These are phyloP conservation scores for Arthrobotrys sinensis DNA, from an alignment of 2,329 filamentous ascomycete genomes.

Conservation along the genomic window DNA sequence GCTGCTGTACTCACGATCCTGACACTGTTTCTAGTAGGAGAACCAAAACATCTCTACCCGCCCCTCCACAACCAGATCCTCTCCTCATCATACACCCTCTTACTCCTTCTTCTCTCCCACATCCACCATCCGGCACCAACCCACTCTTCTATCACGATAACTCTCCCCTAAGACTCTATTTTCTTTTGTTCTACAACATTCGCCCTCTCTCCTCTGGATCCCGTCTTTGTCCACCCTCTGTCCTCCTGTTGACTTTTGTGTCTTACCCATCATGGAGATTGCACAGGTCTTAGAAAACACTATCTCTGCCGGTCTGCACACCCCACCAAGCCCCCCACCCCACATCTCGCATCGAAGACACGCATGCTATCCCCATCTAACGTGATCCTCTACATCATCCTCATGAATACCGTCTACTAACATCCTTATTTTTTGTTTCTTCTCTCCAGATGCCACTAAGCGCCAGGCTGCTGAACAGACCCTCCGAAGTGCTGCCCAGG, in stretches of 20 bases:
- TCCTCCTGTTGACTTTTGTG: conserved; percentile 59
- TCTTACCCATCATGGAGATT: conserved; percentile 85
- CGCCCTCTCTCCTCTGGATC: conserved; percentile 64
- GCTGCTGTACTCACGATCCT: conserved; percentile 39
- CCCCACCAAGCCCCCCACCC: conserved; percentile 63
- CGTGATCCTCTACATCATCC: conserved; percentile 3
- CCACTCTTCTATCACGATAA: conserved; percentile 62
- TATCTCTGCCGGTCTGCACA: conserved; percentile 85
- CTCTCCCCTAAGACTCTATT: conserved; percentile 51
- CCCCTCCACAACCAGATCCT: conserved; percentile 55
- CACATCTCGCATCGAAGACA: conserved; percentile 27
- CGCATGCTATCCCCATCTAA: conserved; percentile 48
- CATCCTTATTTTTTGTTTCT: conserved; percentile 67
- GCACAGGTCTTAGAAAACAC: conserved; percentile 98
- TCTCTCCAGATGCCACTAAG: conserved; percentile 81
- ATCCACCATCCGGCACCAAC: conserved; percentile 54
- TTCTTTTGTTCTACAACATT: conserved; percentile 58
- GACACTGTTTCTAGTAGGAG: conserved; percentile 59
- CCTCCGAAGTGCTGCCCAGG: conserved; percentile 90
- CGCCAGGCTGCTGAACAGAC: conserved; percentile 95
- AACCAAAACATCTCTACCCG: conserved; percentile 58
- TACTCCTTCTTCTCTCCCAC: not conserved
- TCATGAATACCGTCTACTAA: conserved; percentile 60
- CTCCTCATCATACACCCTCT: conserved; percentile 24
- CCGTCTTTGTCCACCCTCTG: conserved; percentile 64